A percentile compares a stretch with the other conserved stretches of the same genome.
Evolutionary conservation across 305 asterid genomes (phyloP).

Genomic region (Fraxinus albicans): DNA sequence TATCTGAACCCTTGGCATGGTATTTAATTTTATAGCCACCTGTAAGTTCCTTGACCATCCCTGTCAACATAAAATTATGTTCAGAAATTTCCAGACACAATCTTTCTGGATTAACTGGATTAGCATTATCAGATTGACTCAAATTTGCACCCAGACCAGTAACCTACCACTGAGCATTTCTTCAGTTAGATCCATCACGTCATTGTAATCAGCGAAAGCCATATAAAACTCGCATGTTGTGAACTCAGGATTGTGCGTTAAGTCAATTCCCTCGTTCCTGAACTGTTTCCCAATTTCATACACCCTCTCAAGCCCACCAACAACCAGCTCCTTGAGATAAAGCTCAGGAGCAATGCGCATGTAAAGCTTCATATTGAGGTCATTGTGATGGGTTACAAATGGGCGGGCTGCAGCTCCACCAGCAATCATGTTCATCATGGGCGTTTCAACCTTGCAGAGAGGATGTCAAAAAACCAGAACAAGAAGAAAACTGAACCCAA

Average conservation of each 20-base stretch:
- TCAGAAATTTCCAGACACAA: neutral
- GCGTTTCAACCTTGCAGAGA: conserved; percentile 72
- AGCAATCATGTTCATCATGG: conserved; percentile 92
- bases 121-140: neutral
- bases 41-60: conserved; percentile 88
- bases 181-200: conserved; percentile 82
- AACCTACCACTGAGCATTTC: conserved; percentile 83
- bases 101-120: no score
- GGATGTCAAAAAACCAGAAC: neutral
- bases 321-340: conserved; percentile 68
- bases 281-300: conserved; percentile 81
- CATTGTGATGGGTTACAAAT: conserved; percentile 76
- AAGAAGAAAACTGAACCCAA: neutral
- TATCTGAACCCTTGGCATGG: conserved; percentile 73
- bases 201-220: conserved; percentile 84
- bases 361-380: conserved; percentile 58
- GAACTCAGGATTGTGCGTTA: conserved; percentile 76
- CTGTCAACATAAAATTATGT: conserved; percentile 30
- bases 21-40: conserved; percentile 78
- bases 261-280: conserved; percentile 74
- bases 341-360: conserved; percentile 81
- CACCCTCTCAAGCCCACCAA: conserved; percentile 77
- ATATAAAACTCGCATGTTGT: conserved; percentile 81
- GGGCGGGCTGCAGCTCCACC: conserved; percentile 87
- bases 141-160: neutral